Conservation (phyloP, 345 rosid genomes). For the rapeseed (Brassica napus) region DNA sequence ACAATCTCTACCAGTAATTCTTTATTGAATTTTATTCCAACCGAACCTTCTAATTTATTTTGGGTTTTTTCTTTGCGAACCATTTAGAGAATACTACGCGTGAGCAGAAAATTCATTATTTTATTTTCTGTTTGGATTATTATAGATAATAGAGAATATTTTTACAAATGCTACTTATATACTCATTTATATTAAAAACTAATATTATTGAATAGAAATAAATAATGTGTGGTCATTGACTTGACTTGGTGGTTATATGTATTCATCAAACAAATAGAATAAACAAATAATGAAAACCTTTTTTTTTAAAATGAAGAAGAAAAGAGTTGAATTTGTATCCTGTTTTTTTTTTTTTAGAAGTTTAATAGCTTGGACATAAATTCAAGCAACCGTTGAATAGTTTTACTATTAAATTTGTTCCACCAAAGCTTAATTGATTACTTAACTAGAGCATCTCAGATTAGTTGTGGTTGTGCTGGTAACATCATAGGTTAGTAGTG, state of each 20-base stretch:
- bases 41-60: conserved; percentile 27
- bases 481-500: conserved; percentile 42
- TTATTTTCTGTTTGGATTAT: not conserved
- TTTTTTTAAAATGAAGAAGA: not conserved
- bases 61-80: conserved; percentile 28
- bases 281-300: not conserved
- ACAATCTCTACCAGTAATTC: conserved; percentile 46
- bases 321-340: conserved; percentile 34
- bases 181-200: not conserved
- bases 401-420: conserved; percentile 17
- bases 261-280: conserved; percentile 8
- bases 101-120: conserved; percentile 10
- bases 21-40: conserved; percentile 17
- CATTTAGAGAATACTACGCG: conserved; percentile 47
- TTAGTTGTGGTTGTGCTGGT: conserved; percentile 32
- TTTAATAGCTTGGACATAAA: conserved; percentile 39
- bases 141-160: conserved; percentile 25
- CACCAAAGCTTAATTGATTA: conserved; percentile 31
- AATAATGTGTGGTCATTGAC: not conserved
- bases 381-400: conserved; percentile 42
- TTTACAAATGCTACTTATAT: not conserved
- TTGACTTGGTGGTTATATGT: conserved; percentile 33
- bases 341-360: not conserved
- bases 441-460: conserved; percentile 24
- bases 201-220: not conserved